Conservation (phyloP, 352 stramenopile species). For the Blastocystis sp. region DNA sequence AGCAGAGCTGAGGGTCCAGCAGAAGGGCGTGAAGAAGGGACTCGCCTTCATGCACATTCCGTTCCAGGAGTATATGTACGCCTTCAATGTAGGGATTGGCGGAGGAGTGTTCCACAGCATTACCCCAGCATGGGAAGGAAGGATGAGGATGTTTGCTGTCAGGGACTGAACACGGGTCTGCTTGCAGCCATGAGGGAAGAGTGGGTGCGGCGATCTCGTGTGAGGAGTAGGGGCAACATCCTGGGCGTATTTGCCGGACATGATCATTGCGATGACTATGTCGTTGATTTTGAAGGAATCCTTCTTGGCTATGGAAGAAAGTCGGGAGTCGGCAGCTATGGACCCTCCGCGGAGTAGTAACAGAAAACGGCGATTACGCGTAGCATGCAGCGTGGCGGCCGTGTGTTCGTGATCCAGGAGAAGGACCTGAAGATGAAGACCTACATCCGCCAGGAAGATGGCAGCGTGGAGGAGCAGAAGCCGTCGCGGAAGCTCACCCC, state of each 20-base stretch:
- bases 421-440: neutral
- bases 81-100: neutral
- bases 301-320: neutral
- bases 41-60: slow-evolving; percentile 69
- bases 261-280: slow-evolving; percentile 7
- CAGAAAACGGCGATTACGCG: neutral
- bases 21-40: neutral
- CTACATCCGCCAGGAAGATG: slow-evolving; percentile 1
- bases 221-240: slow-evolving; percentile 3
- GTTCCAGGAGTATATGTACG: slow-evolving; percentile 63
- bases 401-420: neutral
- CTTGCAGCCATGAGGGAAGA: neutral
- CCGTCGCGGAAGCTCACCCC: neutral
- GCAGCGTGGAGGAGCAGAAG: neutral
- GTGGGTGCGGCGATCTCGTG: neutral
- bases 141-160: slow-evolving; percentile 12
- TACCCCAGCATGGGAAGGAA: slow-evolving; percentile 51
- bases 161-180: neutral
- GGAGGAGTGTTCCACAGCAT: slow-evolving; percentile 10
- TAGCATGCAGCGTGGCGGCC: neutral
- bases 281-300: neutral
- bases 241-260: neutral
- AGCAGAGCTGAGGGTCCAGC: slow-evolving; percentile 13
- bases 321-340: neutral
- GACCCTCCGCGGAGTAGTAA: neutral